Evolutionary conservation across 2,329 filamentous ascomycete genomes (phyloP).

Genomic region (Stagonosporopsis chrysanthemi): DNA sequence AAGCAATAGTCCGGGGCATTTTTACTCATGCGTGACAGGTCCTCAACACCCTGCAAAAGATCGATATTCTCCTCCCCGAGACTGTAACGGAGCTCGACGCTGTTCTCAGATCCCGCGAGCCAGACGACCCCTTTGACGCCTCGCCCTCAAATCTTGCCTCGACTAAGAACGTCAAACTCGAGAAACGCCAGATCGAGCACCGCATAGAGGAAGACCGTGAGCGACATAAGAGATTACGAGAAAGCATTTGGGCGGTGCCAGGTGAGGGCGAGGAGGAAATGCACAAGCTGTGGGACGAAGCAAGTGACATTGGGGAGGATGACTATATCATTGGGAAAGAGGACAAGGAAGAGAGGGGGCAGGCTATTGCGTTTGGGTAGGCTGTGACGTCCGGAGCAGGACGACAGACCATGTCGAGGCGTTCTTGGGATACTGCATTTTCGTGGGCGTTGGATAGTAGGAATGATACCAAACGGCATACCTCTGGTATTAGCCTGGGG

Average conservation of each 20-base stretch:
- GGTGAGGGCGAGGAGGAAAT: constrained; percentile 70
- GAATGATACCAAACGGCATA: constrained; percentile 40
- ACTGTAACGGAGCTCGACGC: constrained; percentile 82
- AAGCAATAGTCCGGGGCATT: background rate
- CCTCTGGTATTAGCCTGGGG: background rate
- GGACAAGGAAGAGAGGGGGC: constrained; percentile 67
- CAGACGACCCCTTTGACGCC: constrained; percentile 39
- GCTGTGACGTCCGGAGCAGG: background rate
- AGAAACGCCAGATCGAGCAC: constrained; percentile 92
- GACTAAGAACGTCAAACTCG: constrained; percentile 55
- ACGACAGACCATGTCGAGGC: background rate
- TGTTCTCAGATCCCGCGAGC: constrained; percentile 79
- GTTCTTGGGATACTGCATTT: constrained; percentile 5
- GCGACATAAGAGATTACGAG: constrained; percentile 87
- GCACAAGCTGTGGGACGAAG: constrained; percentile 84
- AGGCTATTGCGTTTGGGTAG: constrained; percentile 53
- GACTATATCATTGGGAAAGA: constrained; percentile 80
- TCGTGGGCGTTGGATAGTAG: constrained; percentile 8
- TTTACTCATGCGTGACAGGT: constrained; percentile 57
- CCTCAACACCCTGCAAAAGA: constrained; percentile 72
- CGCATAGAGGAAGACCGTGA: constrained; percentile 96
- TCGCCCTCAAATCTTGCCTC: constrained; percentile 9
- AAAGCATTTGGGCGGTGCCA: constrained; percentile 91
- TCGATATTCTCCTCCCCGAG: constrained; percentile 75
- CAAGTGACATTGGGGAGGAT: constrained; percentile 85